Evolutionary conservation across 371 early-diverging fungal genomes (phyloP).

Genomic region (Lichtheimia ornata): DNA sequence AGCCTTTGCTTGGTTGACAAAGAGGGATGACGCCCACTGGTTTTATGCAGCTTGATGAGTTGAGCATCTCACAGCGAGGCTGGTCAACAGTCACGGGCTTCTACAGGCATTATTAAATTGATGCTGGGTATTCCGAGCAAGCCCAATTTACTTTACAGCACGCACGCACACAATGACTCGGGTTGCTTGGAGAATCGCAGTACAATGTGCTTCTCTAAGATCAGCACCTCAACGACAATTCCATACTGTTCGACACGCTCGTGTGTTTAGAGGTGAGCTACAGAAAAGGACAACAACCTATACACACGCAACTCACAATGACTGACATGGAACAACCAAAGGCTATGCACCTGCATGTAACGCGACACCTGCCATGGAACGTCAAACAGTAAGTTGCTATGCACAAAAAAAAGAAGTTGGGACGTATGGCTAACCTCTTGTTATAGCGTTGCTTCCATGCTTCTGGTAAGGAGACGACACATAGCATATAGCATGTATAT

Average conservation of each 20-base stretch:
- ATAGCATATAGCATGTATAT: neutral
- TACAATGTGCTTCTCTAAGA: neutral
- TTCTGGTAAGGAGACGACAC: slow-evolving; percentile 21
- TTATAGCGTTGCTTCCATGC: slow-evolving; percentile 32
- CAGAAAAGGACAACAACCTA: neutral
- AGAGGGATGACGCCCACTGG: too few relatives aligned
- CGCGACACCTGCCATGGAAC: slow-evolving; percentile 18
- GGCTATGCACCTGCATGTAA: slow-evolving; percentile 10
- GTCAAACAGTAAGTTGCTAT: slow-evolving; percentile 15
- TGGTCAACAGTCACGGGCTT: too few relatives aligned
- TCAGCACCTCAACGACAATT: neutral
- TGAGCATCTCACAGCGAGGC: too few relatives aligned
- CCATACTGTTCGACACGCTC: neutral
- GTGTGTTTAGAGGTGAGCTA: neutral
- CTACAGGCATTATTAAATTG: too few relatives aligned
- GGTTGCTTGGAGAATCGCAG: slow-evolving; percentile 2
- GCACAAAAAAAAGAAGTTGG: neutral
- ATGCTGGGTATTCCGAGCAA: too few relatives aligned
- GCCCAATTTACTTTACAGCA: too few relatives aligned
- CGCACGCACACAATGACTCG: neutral
- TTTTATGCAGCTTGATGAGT: too few relatives aligned
- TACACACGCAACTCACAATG: neutral
- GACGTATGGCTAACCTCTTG: neutral
- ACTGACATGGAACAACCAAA: neutral
- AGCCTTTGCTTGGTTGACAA: too few relatives aligned